Evolutionary conservation across 1,139 yeast genomes (phyloP).

Genomic region (Pichia sp.): DNA sequence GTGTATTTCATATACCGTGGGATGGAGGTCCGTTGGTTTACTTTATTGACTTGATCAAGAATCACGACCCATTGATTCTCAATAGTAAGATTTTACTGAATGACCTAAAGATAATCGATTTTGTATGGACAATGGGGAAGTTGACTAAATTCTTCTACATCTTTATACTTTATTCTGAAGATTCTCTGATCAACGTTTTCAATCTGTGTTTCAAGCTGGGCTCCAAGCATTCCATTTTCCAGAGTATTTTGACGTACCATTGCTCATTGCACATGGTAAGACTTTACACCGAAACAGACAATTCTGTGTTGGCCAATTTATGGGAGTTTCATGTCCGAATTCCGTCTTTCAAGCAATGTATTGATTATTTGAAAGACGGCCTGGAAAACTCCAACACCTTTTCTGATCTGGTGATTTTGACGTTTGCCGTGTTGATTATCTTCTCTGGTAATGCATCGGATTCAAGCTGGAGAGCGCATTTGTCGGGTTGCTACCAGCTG

Average conservation of each 20-base stretch:
- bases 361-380: conserved; percentile 9
- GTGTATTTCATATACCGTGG: conserved; percentile 8
- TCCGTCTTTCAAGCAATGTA: conserved; percentile 12
- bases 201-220: conserved; percentile 10
- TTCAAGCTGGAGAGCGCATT: conserved; percentile 14
- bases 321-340: conserved; percentile 13
- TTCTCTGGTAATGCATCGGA: conserved; percentile 13
- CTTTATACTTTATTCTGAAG: conserved; percentile 11
- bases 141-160: conserved; percentile 11
- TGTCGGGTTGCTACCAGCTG: conserved; percentile 12
- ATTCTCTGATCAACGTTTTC: conserved; percentile 2
- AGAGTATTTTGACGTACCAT: conserved; percentile 13
- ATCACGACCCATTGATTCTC: conserved; percentile 9
- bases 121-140: conserved; percentile 14
- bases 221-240: conserved; percentile 10
- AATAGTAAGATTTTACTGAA: conserved; percentile 1
- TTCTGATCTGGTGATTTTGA: conserved; percentile 9
- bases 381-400: conserved; percentile 8
- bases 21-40: conserved; percentile 8
- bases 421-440: conserved; percentile 12
- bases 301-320: background rate
- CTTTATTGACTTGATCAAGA: conserved; percentile 6
- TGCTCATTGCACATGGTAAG: conserved; percentile 12
- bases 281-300: conserved; percentile 6
- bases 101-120: conserved; percentile 9